Conservation (phyloP, 306 rosid species). For the Medicago lupulina region DNA sequence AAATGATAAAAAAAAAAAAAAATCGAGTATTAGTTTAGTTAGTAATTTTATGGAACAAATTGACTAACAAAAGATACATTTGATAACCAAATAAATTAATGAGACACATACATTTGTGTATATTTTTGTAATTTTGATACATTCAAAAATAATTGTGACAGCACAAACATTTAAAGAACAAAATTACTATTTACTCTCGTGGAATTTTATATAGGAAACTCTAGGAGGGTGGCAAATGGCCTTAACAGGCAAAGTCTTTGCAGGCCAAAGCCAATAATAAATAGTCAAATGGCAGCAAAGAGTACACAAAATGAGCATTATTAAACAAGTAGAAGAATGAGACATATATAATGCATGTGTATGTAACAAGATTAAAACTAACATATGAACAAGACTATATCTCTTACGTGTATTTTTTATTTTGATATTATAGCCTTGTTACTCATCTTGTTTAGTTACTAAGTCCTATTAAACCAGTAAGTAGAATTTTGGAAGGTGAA, state of each 20-base stretch:
- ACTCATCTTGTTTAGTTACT: slow-evolving; percentile 19
- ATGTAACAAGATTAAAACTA: slow-evolving; percentile 37
- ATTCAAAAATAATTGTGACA: background rate
- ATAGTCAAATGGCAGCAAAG: slow-evolving; percentile 41
- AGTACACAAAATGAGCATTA: slow-evolving; percentile 35
- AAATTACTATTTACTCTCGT: background rate
- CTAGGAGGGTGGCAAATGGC: slow-evolving; percentile 71
- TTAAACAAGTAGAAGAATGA: background rate
- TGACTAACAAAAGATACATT: no score
- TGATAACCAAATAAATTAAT: background rate
- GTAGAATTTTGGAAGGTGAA: slow-evolving; percentile 11
- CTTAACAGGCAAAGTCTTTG: slow-evolving; percentile 49
- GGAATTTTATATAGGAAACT: slow-evolving; percentile 32
- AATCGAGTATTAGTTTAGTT: no score
- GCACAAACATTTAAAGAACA: background rate
- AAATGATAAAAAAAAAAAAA: background rate
- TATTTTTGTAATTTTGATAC: background rate
- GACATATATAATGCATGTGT: background rate
- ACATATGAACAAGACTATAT: slow-evolving; percentile 15
- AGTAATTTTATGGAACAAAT: background rate
- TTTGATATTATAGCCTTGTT: background rate
- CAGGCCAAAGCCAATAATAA: slow-evolving; percentile 63
- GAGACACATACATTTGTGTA: background rate
- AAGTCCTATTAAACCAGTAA: slow-evolving; percentile 18
- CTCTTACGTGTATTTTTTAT: background rate